Conservation (phyloP, 495 filamentous ascomycete genomes). For the Thermochaetoides thermophila region DNA sequence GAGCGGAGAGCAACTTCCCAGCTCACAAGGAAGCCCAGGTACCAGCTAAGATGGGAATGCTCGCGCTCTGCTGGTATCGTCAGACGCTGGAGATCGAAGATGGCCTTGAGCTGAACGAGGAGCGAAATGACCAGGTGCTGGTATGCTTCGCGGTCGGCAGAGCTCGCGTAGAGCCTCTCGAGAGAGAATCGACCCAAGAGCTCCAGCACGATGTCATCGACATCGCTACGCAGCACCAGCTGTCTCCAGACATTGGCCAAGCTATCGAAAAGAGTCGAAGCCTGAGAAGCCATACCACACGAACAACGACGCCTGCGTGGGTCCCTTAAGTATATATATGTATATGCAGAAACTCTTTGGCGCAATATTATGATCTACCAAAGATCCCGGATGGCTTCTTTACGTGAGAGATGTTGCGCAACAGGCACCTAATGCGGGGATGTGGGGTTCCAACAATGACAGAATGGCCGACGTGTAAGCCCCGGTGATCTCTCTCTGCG, state of each 20-base stretch:
- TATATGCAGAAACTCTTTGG: too few relatives aligned
- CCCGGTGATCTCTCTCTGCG: too few relatives aligned
- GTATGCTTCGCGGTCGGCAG: constrained; percentile 9
- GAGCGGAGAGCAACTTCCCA: constrained; percentile 24
- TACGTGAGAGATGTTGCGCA: too few relatives aligned
- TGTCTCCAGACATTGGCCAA: constrained; percentile 18
- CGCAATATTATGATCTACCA: too few relatives aligned
- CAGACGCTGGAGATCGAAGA: constrained; percentile 23
- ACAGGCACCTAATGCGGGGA: too few relatives aligned
- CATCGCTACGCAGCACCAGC: constrained; percentile 21
- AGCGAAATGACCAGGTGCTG: constrained; percentile 17
- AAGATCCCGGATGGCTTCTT: too few relatives aligned
- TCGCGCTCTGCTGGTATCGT: constrained; percentile 18
- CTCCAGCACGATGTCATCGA: constrained; percentile 23
- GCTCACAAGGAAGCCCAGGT: constrained; percentile 21
- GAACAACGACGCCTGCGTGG: neutral
- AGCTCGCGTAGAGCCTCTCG: constrained; percentile 21
- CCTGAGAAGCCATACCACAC: constrained; percentile 16
- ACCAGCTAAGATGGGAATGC: constrained; percentile 21
- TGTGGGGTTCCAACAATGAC: too few relatives aligned
- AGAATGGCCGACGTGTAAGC: too few relatives aligned
- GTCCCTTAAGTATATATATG: neutral
- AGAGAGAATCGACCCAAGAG: constrained; percentile 24
- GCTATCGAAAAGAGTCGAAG: constrained; percentile 22
- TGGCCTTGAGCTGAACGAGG: constrained; percentile 13